Conservation (phyloP, 2,329 filamentous ascomycete species). For the Mycosphaerella arachidis region DNA sequence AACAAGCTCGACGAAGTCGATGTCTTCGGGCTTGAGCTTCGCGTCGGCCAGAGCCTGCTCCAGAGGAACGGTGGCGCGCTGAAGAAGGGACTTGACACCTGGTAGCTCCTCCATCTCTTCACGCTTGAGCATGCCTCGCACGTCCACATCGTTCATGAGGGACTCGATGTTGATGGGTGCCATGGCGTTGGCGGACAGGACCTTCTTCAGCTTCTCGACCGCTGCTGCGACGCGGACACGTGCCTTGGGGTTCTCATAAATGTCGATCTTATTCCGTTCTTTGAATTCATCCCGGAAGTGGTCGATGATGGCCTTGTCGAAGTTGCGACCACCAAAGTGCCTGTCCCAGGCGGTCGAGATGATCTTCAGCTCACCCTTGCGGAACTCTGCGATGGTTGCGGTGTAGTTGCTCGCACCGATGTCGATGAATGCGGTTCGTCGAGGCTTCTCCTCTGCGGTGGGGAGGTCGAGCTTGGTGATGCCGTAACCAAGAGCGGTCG, state of each 20-base stretch:
- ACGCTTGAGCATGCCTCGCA: constrained; percentile 80
- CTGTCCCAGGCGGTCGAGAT: constrained; percentile 90
- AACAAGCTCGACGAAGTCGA: constrained; percentile 88
- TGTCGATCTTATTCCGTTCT: constrained; percentile 96
- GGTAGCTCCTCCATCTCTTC: constrained; percentile 84
- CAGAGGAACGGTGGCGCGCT: constrained; percentile 66
- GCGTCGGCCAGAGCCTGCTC: constrained; percentile 93
- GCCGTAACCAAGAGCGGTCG: constrained; percentile 90
- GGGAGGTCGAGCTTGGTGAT: constrained; percentile 97
- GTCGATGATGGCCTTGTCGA: constrained; percentile 90
- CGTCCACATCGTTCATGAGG: constrained; percentile 96
- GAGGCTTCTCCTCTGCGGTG: constrained; percentile 80
- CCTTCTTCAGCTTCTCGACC: constrained; percentile 97
- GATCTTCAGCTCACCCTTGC: constrained; percentile 91
- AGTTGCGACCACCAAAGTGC: constrained; percentile 95
- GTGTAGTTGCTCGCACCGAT: constrained; percentile 97
- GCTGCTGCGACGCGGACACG: constrained; percentile 79
- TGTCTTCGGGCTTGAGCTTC: constrained; percentile 84
- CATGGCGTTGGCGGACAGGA: constrained; percentile 88
- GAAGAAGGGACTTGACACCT: constrained; percentile 70
- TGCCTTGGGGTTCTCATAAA: constrained; percentile 84
- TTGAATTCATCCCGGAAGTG: constrained; percentile 96
- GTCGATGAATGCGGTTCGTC: constrained; percentile 86
- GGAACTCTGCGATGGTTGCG: constrained; percentile 89
- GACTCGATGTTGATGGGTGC: constrained; percentile 96